Percentiles rank a stretch among this genome's conserved stretches.
phyloP scores from a whole-genome alignment of 2,329 filamentous ascomycete species.

The Sporothrix luriei region DNA sequence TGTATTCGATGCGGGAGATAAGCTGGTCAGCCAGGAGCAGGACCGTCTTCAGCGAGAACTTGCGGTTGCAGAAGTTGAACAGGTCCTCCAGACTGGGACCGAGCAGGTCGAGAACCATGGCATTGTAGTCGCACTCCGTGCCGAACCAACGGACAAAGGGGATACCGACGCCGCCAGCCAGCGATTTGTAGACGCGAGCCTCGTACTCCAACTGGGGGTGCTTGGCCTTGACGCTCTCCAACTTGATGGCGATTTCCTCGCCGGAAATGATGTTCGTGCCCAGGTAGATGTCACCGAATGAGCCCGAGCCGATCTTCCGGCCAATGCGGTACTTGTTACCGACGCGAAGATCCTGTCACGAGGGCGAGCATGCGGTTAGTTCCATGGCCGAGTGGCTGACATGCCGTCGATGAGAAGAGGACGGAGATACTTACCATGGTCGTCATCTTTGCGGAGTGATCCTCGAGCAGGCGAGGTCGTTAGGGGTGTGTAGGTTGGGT shows the following conservation, averaged over 20 bases:
- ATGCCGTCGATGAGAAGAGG: neutral
- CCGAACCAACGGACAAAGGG: slow-evolving; percentile 99
- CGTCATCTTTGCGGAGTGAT: slow-evolving; percentile 48
- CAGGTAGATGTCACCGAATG: slow-evolving; percentile 97
- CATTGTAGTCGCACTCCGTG: slow-evolving; percentile 99
- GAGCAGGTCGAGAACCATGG: slow-evolving; percentile 97
- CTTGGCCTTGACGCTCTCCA: slow-evolving; percentile 99
- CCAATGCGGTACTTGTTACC: slow-evolving; percentile 99
- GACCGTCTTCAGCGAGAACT: slow-evolving; percentile 98
- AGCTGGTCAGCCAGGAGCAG: slow-evolving; percentile 95
- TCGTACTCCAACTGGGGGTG: slow-evolving; percentile 99
- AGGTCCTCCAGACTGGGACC: slow-evolving; percentile 95
- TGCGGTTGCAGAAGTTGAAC: slow-evolving; percentile 99
- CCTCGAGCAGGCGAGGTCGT: slow-evolving; percentile 36
- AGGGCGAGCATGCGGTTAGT: neutral
- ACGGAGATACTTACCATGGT: slow-evolving; percentile 40
- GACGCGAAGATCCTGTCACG: slow-evolving; percentile 85
- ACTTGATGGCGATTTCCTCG: slow-evolving; percentile 99
- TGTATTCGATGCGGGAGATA: slow-evolving; percentile 99
- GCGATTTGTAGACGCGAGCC: slow-evolving; percentile 85
- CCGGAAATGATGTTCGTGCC: slow-evolving; percentile 99
- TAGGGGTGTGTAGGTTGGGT: neutral
- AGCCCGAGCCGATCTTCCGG: slow-evolving; percentile 96
- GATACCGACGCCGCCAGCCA: slow-evolving; percentile 95
- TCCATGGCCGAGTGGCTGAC: neutral